Percentiles rank a stretch among this genome's conserved stretches.
Evolutionary conservation across 805 yeast genomes (phyloP).

Genomic region (Jamesozyma lodderae): DNA sequence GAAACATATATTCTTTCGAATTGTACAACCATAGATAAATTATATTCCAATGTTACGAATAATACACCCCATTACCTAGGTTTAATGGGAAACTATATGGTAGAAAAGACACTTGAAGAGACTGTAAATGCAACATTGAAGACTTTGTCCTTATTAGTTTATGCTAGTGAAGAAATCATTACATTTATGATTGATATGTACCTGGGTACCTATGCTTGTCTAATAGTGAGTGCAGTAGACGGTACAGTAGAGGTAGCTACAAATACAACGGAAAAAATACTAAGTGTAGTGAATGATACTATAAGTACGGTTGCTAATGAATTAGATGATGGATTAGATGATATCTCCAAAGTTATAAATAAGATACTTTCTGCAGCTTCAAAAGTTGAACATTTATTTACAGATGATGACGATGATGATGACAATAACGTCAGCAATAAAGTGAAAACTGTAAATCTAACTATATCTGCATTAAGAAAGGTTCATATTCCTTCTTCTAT

Average conservation of each 20-base stretch:
- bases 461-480: conserved; percentile 46
- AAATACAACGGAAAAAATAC: conserved; percentile 58
- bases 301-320: conserved; percentile 46
- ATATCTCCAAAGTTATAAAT: conserved; percentile 50
- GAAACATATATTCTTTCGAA: conserved; percentile 32
- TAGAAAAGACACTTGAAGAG: conserved; percentile 40
- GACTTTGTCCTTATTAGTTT: conserved; percentile 39
- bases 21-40: conserved; percentile 41
- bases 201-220: conserved; percentile 81
- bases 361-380: conserved; percentile 42
- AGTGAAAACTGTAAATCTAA: conserved; percentile 45
- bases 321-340: conserved; percentile 57
- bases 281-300: conserved; percentile 54
- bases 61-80: conserved; percentile 53
- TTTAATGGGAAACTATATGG: conserved; percentile 42
- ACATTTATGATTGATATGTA: conserved; percentile 61
- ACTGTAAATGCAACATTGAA: conserved; percentile 40
- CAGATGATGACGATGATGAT: conserved; percentile 33
- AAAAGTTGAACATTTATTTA: conserved; percentile 48
- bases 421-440: conserved; percentile 16
- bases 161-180: conserved; percentile 50
- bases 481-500: conserved; percentile 60
- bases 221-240: conserved; percentile 62
- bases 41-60: conserved; percentile 26
- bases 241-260: conserved; percentile 66